Base-by-base conservation (phyloP, 2,329 filamentous ascomycete genomes). In the Aspergillus fischeri region DNA sequence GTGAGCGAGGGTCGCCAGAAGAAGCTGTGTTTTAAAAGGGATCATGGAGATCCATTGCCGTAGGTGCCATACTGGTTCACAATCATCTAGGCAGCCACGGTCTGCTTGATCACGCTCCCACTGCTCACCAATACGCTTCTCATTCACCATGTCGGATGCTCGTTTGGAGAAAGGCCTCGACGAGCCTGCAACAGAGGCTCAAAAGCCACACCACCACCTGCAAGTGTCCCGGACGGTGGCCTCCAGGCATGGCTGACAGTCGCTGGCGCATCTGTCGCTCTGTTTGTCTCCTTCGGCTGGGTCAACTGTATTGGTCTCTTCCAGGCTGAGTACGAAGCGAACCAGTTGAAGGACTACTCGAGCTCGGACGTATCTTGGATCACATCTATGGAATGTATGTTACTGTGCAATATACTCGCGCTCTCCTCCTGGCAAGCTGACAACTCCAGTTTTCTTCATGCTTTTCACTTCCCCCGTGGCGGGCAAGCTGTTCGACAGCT, bases 401-500 rank as follows among this genome's bases (percentile, higher is more conserved):
- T 72, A 80, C n/a, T 83, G 38, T n/a, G 38, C 38, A 42, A 42
- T n/a, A n/a, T 42, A 17, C 38, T 42, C 14, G 38, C 38, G 38
- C 20, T 6, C 38, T 42, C 14, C 38, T 42, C 38, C 20, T 14
- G 38, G 7, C 38, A 3, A 42, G 38, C 38, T 42, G 38, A 42
- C 38, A 42, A 42, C 17, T 81, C 64, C 45, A 53, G 51, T 53
- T 48, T 27, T 58, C 25, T 60, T 58, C 29, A 52, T 60, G 24
- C 32, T 58, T 29, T 53, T 58, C 20, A 32, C 41, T 3, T 52
- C 51, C 0, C 83, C 84, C 0, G 63, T 88, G 3, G 78, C 84
- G 14, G 86, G 87, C 1, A 83, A 82, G 54, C 49, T 86, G 0
- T 87, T 80, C 62, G 87, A 89, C 65, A 81, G 77, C 55, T 82